Conservation (phyloP, 2,329 filamentous ascomycete species). For the Colletotrichum gloeosporioides region DNA sequence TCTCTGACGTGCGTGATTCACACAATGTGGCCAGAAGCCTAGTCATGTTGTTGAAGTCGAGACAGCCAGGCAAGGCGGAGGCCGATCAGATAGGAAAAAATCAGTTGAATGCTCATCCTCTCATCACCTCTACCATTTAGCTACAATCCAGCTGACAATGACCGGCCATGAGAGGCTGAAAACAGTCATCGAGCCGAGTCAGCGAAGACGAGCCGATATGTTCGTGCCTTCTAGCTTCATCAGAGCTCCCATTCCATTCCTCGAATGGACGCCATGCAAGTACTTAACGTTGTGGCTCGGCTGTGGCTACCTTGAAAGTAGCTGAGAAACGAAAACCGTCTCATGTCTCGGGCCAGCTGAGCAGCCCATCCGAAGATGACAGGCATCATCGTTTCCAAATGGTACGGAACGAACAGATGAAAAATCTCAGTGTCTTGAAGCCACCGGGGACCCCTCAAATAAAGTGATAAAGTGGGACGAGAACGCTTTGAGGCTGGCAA, state of each 20-base stretch:
- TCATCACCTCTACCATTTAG: background rate
- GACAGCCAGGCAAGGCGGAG: background rate
- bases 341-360: background rate
- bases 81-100: background rate
- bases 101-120: background rate
- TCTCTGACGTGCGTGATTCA: background rate
- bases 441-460: background rate
- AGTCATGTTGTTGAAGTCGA: background rate
- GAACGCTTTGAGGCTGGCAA: background rate
- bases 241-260: background rate
- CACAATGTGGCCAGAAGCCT: background rate
- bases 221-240: background rate
- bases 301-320: background rate
- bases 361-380: background rate
- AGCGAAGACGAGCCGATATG: background rate
- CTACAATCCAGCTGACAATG: background rate
- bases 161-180: background rate
- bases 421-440: background rate
- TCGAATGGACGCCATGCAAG: background rate
- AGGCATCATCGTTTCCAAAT: background rate
- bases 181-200: background rate
- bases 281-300: background rate
- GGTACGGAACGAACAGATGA: background rate
- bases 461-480: background rate
- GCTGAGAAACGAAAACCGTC: background rate